Evolutionary conservation across 164 flowering plant genomes (phyloP), one percentile per base, ranked within the genome.

Genomic region (Protea cynaroides): DNA sequence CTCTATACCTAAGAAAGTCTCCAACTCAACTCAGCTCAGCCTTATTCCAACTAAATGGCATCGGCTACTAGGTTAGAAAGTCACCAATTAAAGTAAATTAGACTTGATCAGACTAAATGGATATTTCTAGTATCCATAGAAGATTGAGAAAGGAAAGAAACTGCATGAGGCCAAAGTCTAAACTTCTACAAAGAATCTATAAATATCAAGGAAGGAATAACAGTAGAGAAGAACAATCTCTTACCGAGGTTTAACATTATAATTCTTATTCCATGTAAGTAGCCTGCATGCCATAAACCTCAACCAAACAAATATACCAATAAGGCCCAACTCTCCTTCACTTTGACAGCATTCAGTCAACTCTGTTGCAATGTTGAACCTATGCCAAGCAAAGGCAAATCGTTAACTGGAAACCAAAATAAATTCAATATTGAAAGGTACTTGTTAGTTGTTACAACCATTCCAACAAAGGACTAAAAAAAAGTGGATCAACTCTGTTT

Each of bases 211-310:
- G 24, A 25, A 68, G 29, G 9, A 13, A 25, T 37, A 49, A 54
- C 29, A 53, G 1, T 10, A 34, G 46, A 29, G 34, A 29, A 29
- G 34, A 29, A 29, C 12, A 54, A 40, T 11, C 5, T 43, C 38
- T 51, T 69, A 73, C 76, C 76, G 76, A 25, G 76, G 76, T 58
- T 73, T 73, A 15, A 73, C 76, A 57, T 69, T 73, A 51, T 73
- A 73, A 62, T 73, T 73, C 56, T 65, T 73, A 65, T 73, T 73
- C 76, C 76, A 73, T n/a, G 72, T 65, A 43, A 73, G 72, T 40
- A 69, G 72, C 34, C 76, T 69, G 72, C 67, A 69, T 50, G 72
- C 63, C 76, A 73, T 69, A 56, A 73, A 65, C 55, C 76, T 73
- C 66, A 73, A 61, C 76, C 76, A 73, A 47, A 73, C 76, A 55